Evolutionary conservation across 495 filamentous ascomycete species (phyloP).

Genomic region (Daldinia decipiens): DNA sequence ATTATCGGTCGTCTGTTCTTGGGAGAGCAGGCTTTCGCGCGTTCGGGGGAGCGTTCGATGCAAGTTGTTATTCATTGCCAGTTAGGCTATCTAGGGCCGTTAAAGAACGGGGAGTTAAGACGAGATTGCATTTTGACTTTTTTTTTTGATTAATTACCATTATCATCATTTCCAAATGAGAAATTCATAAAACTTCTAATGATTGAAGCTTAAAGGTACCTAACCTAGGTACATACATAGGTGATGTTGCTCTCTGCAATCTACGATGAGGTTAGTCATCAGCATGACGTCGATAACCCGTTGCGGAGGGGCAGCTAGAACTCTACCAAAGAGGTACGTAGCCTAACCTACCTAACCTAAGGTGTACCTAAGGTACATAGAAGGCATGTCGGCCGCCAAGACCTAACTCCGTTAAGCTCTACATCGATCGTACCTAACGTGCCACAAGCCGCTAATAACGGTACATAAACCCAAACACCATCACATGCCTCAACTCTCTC

Average conservation of each 20-base stretch:
- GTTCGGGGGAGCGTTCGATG: slow-evolving; percentile 22
- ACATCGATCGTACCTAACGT: not conserved
- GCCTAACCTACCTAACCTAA: too few species aligned
- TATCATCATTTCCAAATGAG: not conserved
- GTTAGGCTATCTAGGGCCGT: slow-evolving; percentile 17
- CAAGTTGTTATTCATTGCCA: slow-evolving; percentile 29
- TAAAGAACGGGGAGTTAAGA: slow-evolving; percentile 29
- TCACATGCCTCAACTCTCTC: slow-evolving; percentile 30
- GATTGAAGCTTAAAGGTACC: not conserved
- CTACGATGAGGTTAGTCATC: slow-evolving; percentile 9
- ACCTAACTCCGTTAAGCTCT: slow-evolving; percentile 23
- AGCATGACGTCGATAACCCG: slow-evolving; percentile 27
- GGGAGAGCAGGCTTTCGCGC: slow-evolving; percentile 3
- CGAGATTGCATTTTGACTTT: slow-evolving; percentile 33
- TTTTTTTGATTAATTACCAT: not conserved
- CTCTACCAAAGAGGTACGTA: too few species aligned
- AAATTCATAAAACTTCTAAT: not conserved
- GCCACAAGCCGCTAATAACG: slow-evolving; percentile 14
- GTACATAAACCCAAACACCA: slow-evolving; percentile 24
- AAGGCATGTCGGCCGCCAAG: slow-evolving; percentile 33
- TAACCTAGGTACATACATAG: too few species aligned
- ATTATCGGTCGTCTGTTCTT: slow-evolving; percentile 21
- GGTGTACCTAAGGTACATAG: not conserved
- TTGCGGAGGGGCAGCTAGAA: slow-evolving; percentile 13
- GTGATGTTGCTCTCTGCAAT: too few species aligned